Conservation (phyloP, 1,284 basidiomycete species). For the Ceratobasidium sp. region DNA sequence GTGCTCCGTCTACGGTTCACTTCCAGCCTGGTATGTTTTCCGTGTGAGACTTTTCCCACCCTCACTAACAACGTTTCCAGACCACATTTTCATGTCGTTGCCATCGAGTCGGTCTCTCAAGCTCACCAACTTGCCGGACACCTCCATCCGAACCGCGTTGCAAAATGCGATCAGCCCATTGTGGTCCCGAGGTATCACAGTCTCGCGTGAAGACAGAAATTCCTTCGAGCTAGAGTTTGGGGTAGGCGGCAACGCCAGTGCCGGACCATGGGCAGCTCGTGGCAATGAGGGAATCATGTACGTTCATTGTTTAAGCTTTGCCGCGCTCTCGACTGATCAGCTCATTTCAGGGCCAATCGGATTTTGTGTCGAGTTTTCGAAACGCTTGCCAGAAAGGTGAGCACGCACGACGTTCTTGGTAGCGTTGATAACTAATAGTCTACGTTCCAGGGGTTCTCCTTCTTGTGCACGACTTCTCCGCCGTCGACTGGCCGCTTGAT, state of each 20-base stretch:
- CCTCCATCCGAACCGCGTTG: slow-evolving; percentile 27
- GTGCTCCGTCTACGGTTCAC: slow-evolving; percentile 32
- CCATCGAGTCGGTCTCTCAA: slow-evolving; percentile 38
- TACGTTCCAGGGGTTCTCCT: slow-evolving; percentile 36
- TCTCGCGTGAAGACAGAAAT: slow-evolving; percentile 36
- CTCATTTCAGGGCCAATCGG: slow-evolving; percentile 30
- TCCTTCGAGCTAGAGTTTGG: slow-evolving; percentile 37
- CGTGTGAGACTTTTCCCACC: neutral
- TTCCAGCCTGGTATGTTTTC: slow-evolving; percentile 38
- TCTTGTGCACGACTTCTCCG: slow-evolving; percentile 40
- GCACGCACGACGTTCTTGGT: slow-evolving; percentile 11
- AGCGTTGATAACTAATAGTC: slow-evolving; percentile 9
- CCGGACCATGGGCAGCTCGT: slow-evolving; percentile 40
- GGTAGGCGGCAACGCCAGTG: slow-evolving; percentile 18
- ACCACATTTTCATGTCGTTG: slow-evolving; percentile 39
- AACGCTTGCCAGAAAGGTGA: slow-evolving; percentile 33
- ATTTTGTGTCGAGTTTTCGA: slow-evolving; percentile 39
- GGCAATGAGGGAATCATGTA: slow-evolving; percentile 34
- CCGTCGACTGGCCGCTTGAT: slow-evolving; percentile 35
- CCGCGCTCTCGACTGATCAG: slow-evolving; percentile 18
- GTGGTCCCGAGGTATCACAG: slow-evolving; percentile 34
- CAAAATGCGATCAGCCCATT: slow-evolving; percentile 34
- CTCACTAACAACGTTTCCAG: slow-evolving; percentile 13
- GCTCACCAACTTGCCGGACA: slow-evolving; percentile 36
- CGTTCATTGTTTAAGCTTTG: neutral